Conservation (phyloP, 2,329 filamentous ascomycete species). For the Rutstroemia sp. region DNA sequence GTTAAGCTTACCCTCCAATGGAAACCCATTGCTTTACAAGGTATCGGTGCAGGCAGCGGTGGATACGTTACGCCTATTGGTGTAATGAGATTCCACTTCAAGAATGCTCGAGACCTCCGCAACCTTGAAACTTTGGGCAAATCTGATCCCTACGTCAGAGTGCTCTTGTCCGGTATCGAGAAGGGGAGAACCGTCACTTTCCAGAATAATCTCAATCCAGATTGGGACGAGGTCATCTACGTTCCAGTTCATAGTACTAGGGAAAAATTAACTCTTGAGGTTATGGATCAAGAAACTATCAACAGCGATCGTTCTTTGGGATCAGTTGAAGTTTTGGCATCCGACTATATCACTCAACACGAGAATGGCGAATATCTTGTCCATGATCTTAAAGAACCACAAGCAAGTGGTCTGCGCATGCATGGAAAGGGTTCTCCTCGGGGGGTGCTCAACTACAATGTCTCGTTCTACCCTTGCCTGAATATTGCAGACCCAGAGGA, state of each 20-base stretch:
- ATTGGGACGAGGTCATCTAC: constrained; percentile 94
- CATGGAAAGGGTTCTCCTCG: constrained; percentile 68
- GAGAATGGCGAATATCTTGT: constrained; percentile 75
- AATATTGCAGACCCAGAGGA: constrained; percentile 86
- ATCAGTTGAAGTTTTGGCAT: constrained; percentile 65
- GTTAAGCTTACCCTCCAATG: constrained; percentile 89
- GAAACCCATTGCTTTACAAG: constrained; percentile 87
- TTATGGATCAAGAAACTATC: constrained; percentile 93
- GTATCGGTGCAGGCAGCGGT: constrained; percentile 66
- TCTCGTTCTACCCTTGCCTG: constrained; percentile 83
- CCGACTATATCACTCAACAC: constrained; percentile 72
- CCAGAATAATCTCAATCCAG: constrained; percentile 89
- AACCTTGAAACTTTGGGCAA: constrained; percentile 96
- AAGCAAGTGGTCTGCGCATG: constrained; percentile 62
- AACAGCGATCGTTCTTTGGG: constrained; percentile 87
- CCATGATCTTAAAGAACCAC: constrained; percentile 65
- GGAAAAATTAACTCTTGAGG: constrained; percentile 81
- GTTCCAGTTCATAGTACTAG: constrained; percentile 79
- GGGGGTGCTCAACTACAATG: constrained; percentile 74
- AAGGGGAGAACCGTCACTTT: constrained; percentile 92
- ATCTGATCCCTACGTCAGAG: constrained; percentile 88
- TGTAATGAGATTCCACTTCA: constrained; percentile 90
- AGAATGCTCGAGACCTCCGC: constrained; percentile 71
- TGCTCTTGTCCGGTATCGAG: constrained; percentile 82
- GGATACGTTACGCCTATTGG: constrained; percentile 92